Evolutionary conservation across 2,329 filamentous ascomycete species (phyloP).

Genomic region (Xylariales sp.): DNA sequence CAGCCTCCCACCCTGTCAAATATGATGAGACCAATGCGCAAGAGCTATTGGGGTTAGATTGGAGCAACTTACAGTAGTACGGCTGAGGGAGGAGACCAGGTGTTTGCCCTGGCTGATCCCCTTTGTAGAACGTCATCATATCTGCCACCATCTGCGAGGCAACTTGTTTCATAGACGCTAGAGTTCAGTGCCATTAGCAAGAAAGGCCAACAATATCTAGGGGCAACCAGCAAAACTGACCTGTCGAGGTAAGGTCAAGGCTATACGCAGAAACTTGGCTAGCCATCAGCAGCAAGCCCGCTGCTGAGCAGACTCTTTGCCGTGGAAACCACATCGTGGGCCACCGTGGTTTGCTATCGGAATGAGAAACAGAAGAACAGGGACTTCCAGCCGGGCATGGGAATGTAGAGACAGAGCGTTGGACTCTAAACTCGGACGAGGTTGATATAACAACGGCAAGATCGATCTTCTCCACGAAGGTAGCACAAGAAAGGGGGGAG

Average conservation of each 20-base stretch:
- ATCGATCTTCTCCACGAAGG: no score
- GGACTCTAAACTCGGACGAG: no score
- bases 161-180: constrained; percentile 46
- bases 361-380: constrained; percentile 3
- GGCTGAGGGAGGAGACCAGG: constrained; percentile 49
- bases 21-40: not conserved
- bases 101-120: constrained; percentile 43
- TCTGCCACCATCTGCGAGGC: constrained; percentile 48
- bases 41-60: not conserved
- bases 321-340: constrained; percentile 15
- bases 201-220: no score
- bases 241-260: constrained; percentile 19
- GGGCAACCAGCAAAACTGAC: no score
- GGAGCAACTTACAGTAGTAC: constrained; percentile 45
- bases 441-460: no score
- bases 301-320: constrained; percentile 13
- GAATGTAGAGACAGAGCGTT: no score
- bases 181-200: not conserved
- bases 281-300: constrained; percentile 13
- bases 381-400: not conserved
- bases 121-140: constrained; percentile 43
- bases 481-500: no score
- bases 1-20: constrained; percentile 63
- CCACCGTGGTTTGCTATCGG: constrained; percentile 9
- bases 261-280: constrained; percentile 16